Evolutionary conservation across 2,329 filamentous ascomycete species (phyloP), one percentile per base, ranked within the genome.

Genomic region (Beauveria brongniartii): DNA sequence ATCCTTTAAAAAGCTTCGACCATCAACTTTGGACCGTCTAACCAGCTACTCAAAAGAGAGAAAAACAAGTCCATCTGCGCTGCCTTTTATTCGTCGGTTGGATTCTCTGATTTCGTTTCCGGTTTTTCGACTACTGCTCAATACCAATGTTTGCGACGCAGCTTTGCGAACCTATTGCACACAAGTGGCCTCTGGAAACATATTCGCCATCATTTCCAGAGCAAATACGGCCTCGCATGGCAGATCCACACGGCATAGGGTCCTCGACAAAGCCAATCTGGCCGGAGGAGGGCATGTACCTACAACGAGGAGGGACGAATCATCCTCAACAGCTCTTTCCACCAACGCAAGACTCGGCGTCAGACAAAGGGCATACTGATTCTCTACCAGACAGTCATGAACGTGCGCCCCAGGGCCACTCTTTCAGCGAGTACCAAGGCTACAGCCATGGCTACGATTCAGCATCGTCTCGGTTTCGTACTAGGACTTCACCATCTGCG

Each of bases 91-190:
- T 52, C 46, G 56, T 52, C 47, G 48, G 56, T 44, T 59, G 56
- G 56, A 24, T 24, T 41, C 16, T 59, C 47, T 59, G 57, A 54
- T 54, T 60, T 53, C 14, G 26, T 30, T 61, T 41, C 20, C 16
- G 14, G 48, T 55, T 30, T 30, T 7, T 61, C 51, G 58, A 59
- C 20, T 43, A 14, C 58, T 16, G 26, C 10, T 40, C 51, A 37
- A 57, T 52, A 58, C 54, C 60, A 53, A 61, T 61, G 60, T 57
- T 61, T 57, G 60, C 60, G 41, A 57, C 60, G 54, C 54, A 57
- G 43, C 26, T 58, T 61, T 61, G 60, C 60, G 60, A 61, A 40
- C 46, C 53, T 57, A 57, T 53, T 53, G 54, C 54, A 58, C 60
- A 57, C 60, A 61, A 61, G 60, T 61, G 60, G 60, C 60, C 60